Conservation (phyloP, 2,329 filamentous ascomycete genomes). For the Fusarium protoensiforme region DNA sequence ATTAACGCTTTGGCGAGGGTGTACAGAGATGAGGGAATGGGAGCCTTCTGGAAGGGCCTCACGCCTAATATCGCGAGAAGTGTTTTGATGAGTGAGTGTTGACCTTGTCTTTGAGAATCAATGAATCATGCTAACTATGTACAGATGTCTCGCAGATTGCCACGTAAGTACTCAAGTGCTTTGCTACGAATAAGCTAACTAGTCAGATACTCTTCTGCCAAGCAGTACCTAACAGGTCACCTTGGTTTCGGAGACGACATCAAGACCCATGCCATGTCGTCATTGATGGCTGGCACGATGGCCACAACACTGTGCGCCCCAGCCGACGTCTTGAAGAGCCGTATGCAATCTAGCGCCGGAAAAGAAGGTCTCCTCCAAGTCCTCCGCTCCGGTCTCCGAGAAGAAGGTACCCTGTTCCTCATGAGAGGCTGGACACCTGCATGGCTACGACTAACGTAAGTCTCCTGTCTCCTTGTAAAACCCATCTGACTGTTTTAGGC, state of each 20-base stretch:
- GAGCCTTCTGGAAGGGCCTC: conserved; percentile 52
- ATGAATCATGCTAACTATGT: conserved; percentile 9
- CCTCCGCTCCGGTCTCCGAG: conserved; percentile 46
- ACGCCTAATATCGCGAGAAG: conserved; percentile 55
- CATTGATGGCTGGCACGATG: conserved; percentile 56
- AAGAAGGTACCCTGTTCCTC: conserved; percentile 55
- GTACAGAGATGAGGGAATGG: conserved; percentile 52
- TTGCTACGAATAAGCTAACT: neutral
- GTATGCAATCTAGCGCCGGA: conserved; percentile 49
- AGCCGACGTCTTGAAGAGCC: conserved; percentile 57
- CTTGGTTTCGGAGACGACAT: conserved; percentile 51
- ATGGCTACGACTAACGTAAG: conserved; percentile 56
- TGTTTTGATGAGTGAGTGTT: conserved; percentile 55
- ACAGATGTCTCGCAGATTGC: conserved; percentile 57
- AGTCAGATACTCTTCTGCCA: conserved; percentile 49
- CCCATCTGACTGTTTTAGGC: conserved; percentile 41
- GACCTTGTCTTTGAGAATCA: rapidly evolving
- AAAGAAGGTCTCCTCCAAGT: conserved; percentile 48
- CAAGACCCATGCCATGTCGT: conserved; percentile 53
- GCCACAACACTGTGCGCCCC: conserved; percentile 59
- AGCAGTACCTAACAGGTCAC: conserved; percentile 45
- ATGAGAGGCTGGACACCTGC: conserved; percentile 60
- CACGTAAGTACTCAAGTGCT: conserved; percentile 44
- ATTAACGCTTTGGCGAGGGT: conserved; percentile 43
- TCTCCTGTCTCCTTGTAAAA: neutral